Evolutionary conservation across 768 basidiomycete species (phyloP).

Genomic region (Pholiota molesta): DNA sequence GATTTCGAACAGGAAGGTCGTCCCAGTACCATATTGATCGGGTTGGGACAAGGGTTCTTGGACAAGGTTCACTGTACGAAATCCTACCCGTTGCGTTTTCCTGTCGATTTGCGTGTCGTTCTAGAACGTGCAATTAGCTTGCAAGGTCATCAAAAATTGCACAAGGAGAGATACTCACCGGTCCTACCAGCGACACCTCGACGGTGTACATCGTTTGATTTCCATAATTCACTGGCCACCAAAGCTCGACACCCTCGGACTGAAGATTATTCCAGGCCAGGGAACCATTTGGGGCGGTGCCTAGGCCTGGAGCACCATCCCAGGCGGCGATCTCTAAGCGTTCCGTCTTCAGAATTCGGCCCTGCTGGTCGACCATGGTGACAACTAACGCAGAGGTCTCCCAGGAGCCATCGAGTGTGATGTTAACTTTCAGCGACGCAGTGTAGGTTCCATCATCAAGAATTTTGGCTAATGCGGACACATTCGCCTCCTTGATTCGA

Average conservation of each 20-base stretch:
- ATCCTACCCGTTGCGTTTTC: constrained; percentile 61
- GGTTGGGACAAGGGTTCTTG: constrained; percentile 71
- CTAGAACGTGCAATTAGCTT: constrained; percentile 21
- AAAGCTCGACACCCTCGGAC: constrained; percentile 56
- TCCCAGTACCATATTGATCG: constrained; percentile 59
- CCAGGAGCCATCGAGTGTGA: constrained; percentile 39
- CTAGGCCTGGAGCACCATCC: too few species aligned
- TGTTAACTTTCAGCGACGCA: constrained; percentile 41
- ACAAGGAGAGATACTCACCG: constrained; percentile 20
- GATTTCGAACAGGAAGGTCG: constrained; percentile 82
- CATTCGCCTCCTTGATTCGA: constrained; percentile 60
- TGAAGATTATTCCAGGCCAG: constrained; percentile 44
- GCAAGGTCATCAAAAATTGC: too few species aligned
- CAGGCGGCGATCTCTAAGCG: neutral
- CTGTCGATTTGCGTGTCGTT: constrained; percentile 43
- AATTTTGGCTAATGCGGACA: constrained; percentile 53
- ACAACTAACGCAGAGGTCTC: constrained; percentile 8
- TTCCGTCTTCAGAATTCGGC: constrained; percentile 9
- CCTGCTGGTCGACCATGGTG: constrained; percentile 1
- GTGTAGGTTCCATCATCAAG: constrained; percentile 35
- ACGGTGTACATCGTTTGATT: constrained; percentile 69
- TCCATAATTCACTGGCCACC: constrained; percentile 84
- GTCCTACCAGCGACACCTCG: constrained; percentile 46
- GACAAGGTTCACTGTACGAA: constrained; percentile 73
- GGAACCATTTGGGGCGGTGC: too few species aligned